Base-by-base conservation (phyloP, 768 basidiomycete genomes). In the Trametes meyenii region DNA sequence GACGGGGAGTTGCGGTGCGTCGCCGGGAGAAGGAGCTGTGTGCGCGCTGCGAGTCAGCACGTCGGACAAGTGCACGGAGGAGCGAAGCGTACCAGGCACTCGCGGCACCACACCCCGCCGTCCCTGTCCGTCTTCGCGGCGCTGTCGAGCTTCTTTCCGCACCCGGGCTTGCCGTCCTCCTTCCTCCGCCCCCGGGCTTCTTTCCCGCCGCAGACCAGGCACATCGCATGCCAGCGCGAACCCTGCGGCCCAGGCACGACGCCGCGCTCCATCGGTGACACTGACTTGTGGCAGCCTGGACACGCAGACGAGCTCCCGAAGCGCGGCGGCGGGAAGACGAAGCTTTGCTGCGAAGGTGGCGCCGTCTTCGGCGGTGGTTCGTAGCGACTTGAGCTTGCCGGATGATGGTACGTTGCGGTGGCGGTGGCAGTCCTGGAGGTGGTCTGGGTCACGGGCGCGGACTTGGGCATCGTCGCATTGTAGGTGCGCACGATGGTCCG, bases 231-330 rank as follows among this genome's bases (percentile, higher is more conserved):
- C 92, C 92, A 94, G 63, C 83, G 82, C 35, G 87, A 86, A 38
- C 89, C 89, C 61, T 90, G 87, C 23, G 92, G 92, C 5, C 92
- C 92, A 26, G 90, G 87, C 40, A 94, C 88, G 33, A 94, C 91
- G 10, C 92, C 92, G 60, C 83, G 79, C 68, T 94, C 92, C 91
- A 94, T 93, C 1, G 83, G 83, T 16, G 89, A 90, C 13, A 94
- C 92, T 0, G 83, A 70, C 66, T 83, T 85, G 54, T 78, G 78
- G 72, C 92, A 94, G 24, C 89, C 91, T 11, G 91, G 90, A 67
- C 92, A 94, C 14, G 78, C 65, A n/a, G 79, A 75, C 36, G 80
- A 78, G 50, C 81, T 79, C 13, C 87, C 88, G 68, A 88, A 89
- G 5, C 85, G 83, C 3, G 66, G 67, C 21, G 61, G 65, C 1